Percentiles rank a stretch among this genome's conserved stretches.
Conservation (phyloP, 2,329 filamentous ascomycete genomes). For the Coniosporium tulheliwenetii region DNA sequence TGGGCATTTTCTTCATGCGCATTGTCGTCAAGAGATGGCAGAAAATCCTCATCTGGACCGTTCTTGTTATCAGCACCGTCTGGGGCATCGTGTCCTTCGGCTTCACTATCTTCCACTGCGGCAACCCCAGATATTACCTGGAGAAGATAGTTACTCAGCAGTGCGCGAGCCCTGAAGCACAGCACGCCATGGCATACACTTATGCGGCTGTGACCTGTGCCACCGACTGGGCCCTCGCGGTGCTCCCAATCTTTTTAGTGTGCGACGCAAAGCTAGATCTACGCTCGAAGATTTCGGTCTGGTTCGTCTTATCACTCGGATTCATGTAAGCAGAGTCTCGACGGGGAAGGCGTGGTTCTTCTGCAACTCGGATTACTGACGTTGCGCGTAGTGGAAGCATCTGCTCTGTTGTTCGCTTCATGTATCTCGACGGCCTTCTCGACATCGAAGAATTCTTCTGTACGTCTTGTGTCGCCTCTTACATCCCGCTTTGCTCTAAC, state of each 20-base stretch:
- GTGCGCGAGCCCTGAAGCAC: conserved; percentile 1
- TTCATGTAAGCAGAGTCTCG: conserved; percentile 14
- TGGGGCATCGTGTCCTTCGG: conserved; percentile 14
- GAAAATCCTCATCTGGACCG: conserved; percentile 9
- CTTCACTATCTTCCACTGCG: conserved; percentile 15
- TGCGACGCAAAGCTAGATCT: conserved; percentile 23
- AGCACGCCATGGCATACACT: conserved; percentile 3
- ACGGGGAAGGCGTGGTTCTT: background rate
- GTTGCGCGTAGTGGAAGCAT: conserved; percentile 1
- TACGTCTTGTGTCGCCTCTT: conserved; percentile 7
- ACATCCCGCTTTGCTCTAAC: conserved; percentile 11
- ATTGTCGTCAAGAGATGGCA: conserved; percentile 26
- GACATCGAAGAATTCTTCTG: conserved; percentile 4
- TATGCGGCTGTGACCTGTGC: conserved; percentile 17
- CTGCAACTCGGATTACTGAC: background rate
- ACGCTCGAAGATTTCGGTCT: conserved; percentile 23
- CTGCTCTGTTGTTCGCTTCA: background rate
- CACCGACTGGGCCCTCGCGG: conserved; percentile 19
- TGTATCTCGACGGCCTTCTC: background rate
- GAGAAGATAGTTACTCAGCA: background rate
- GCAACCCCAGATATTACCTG: conserved; percentile 6
- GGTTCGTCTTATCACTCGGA: conserved; percentile 23
- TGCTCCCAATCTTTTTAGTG: conserved; percentile 24
- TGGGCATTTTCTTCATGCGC: conserved; percentile 28
- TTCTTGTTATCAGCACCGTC: conserved; percentile 14